Conservation (phyloP, 2,329 filamentous ascomycete genomes). For the Aureobasidium zeae region DNA sequence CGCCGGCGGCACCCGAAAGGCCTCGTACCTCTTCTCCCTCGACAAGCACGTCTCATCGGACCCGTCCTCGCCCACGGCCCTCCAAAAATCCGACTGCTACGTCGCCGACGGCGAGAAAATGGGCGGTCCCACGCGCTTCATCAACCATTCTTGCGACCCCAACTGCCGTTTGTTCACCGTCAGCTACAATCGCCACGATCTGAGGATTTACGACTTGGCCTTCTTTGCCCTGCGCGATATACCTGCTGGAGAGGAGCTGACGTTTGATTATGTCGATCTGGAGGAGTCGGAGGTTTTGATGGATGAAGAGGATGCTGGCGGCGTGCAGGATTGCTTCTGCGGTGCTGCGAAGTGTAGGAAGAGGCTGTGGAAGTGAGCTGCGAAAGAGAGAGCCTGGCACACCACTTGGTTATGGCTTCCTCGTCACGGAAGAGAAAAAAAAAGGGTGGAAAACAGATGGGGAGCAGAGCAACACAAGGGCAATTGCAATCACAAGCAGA, state of each 20-base stretch:
- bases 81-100: slow-evolving; percentile 31
- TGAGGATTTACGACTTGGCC: slow-evolving; percentile 64
- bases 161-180: slow-evolving; percentile 73
- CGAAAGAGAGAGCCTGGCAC: too few species aligned
- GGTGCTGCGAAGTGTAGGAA: slow-evolving; percentile 57
- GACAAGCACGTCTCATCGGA: slow-evolving; percentile 59
- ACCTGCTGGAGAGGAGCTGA: slow-evolving; percentile 57
- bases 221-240: slow-evolving; percentile 65
- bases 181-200: slow-evolving; percentile 66
- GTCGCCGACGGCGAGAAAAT: slow-evolving; percentile 60
- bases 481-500: too few species aligned
- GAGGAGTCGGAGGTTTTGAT: slow-evolving; percentile 34
- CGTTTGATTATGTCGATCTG: slow-evolving; percentile 70
- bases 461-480: too few species aligned
- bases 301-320: slow-evolving; percentile 30
- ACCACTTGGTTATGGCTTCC: too few species aligned
- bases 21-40: slow-evolving; percentile 69
- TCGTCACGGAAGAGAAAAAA: too few species aligned
- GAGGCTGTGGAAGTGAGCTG: slow-evolving; percentile 51
- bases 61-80: slow-evolving; percentile 42
- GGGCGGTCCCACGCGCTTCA: slow-evolving; percentile 69
- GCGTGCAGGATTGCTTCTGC: slow-evolving; percentile 43
- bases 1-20: slow-evolving; percentile 53
- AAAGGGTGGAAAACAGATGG: too few species aligned
- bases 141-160: slow-evolving; percentile 74